Conservation (phyloP, 2,329 filamentous ascomycete species). For the Ophiostoma quercus region DNA sequence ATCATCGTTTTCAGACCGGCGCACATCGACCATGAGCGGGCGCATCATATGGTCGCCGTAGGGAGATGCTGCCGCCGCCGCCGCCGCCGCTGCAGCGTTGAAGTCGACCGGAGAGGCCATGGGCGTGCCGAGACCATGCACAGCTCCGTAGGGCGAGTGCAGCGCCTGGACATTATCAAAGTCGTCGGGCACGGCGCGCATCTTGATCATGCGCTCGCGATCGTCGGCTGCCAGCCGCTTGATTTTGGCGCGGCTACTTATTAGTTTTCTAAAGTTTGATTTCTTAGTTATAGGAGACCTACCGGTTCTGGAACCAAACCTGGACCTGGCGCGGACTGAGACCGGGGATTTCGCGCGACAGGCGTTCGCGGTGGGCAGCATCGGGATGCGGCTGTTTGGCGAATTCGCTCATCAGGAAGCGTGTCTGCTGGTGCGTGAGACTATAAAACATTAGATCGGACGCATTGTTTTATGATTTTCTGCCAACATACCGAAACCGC, state of each 20-base stretch:
- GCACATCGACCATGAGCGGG: constrained; percentile 3
- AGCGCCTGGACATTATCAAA: constrained; percentile 66
- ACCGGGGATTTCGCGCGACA: constrained; percentile 86
- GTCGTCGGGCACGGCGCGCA: constrained; percentile 64
- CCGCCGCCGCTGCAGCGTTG: constrained; percentile 33
- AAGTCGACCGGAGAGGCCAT: constrained; percentile 42
- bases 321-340: constrained; percentile 89
- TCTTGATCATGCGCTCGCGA: constrained; percentile 65
- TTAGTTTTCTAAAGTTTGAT: neutral
- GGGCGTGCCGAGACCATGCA: constrained; percentile 47
- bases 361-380: constrained; percentile 78
- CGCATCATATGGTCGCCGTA: neutral
- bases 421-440: constrained; percentile 93
- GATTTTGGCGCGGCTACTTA: constrained; percentile 57
- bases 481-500: constrained; percentile 59
- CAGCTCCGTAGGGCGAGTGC: constrained; percentile 61
- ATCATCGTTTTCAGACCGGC: constrained; percentile 25
- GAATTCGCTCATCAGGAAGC: constrained; percentile 95
- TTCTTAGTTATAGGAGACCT: constrained; percentile 35
- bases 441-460: constrained; percentile 41
- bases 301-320: constrained; percentile 99
- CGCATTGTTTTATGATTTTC: neutral
- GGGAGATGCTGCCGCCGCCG: constrained; percentile 13
- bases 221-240: constrained; percentile 67
- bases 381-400: constrained; percentile 91